Evolutionary conservation across 2,329 filamentous ascomycete species (phyloP).

Genomic region (Aureobasidium namibiae): DNA sequence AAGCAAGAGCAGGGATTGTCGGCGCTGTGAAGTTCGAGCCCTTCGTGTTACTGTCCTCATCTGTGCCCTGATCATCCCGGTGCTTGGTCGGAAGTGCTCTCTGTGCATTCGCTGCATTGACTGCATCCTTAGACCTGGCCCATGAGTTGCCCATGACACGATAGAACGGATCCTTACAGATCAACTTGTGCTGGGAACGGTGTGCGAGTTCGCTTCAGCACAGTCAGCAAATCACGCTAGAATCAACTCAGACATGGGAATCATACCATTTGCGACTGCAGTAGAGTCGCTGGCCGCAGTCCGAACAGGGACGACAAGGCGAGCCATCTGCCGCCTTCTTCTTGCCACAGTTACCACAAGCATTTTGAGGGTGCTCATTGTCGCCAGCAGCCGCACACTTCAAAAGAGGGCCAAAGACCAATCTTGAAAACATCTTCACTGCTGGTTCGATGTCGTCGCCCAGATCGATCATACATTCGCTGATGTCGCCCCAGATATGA

Average conservation of each 20-base stretch:
- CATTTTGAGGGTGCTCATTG: neutral
- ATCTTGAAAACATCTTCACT: neutral
- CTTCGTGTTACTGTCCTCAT: too few species aligned
- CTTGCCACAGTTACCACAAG: slow-evolving; percentile 2
- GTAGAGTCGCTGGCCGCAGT: neutral
- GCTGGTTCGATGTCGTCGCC: neutral
- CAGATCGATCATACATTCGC: neutral
- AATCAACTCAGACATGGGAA: too few species aligned
- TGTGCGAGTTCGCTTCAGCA: neutral
- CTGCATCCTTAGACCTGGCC: neutral
- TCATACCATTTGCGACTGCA: neutral
- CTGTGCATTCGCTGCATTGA: too few species aligned
- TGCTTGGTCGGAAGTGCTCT: too few species aligned
- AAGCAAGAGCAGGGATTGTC: too few species aligned
- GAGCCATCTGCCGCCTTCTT: neutral
- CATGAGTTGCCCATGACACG: neutral
- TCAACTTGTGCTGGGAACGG: neutral
- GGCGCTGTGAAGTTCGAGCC: too few species aligned
- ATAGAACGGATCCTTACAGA: neutral
- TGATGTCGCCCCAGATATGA: neutral
- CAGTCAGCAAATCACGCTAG: neutral
- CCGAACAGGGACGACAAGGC: neutral
- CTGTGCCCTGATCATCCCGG: too few species aligned
- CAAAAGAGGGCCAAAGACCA: neutral
- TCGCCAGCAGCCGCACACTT: neutral